Evolutionary conservation across 2,329 filamentous ascomycete genomes (phyloP).

Genomic region (Aureobasidium uvarum): DNA sequence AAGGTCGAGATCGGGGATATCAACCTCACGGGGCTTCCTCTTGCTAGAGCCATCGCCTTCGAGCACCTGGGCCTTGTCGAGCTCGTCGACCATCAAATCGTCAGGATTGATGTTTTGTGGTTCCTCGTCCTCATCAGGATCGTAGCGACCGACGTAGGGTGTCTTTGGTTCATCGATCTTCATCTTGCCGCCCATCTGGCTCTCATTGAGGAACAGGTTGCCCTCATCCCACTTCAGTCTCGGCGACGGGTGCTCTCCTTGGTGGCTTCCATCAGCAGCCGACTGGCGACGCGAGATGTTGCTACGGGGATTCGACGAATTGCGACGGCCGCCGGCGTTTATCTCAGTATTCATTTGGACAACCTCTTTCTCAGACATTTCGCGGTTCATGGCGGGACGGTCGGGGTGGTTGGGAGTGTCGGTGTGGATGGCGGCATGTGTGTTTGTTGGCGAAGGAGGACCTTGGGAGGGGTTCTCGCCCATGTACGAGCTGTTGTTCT

Average conservation of each 20-base stretch:
- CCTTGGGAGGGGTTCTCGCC: conserved; percentile 55
- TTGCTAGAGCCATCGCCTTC: conserved; percentile 37
- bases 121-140: conserved; percentile 84
- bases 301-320: conserved; percentile 69
- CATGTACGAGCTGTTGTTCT: conserved; percentile 68
- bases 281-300: conserved; percentile 73
- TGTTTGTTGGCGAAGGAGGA: conserved; percentile 48
- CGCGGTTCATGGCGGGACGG: conserved; percentile 47
- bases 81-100: conserved; percentile 66
- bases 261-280: conserved; percentile 47
- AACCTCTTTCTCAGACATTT: conserved; percentile 76
- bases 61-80: conserved; percentile 54
- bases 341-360: conserved; percentile 91
- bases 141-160: conserved; percentile 88
- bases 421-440: conserved; percentile 34
- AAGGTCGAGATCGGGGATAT: conserved; percentile 88
- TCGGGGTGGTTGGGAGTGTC: conserved; percentile 37
- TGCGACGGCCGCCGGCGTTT: conserved; percentile 86
- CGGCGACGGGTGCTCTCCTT: conserved; percentile 61
- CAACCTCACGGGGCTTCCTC: conserved; percentile 59
- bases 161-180: conserved; percentile 99
- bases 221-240: conserved; percentile 98
- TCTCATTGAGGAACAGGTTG: conserved; percentile 94
- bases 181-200: conserved; percentile 94
- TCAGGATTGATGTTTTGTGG: conserved; percentile 64